Evolutionary conservation across 192 early-diverging fungal genomes (phyloP).

Genomic region (Linnemannia elongata): DNA sequence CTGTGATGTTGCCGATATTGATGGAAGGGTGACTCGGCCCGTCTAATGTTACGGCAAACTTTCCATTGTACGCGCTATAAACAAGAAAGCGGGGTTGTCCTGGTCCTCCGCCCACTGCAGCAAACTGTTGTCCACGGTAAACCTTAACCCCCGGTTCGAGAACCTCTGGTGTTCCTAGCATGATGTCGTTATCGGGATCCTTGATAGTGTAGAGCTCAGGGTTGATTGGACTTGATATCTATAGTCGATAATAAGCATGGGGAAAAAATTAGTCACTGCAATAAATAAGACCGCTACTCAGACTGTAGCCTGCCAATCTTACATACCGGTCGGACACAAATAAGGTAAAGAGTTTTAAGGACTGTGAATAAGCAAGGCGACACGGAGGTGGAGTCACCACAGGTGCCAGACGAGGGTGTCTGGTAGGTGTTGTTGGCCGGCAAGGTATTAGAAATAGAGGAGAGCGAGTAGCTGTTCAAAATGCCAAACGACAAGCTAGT

Average conservation of each 20-base stretch:
- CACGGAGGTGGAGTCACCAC: not conserved
- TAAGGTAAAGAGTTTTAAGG: not conserved
- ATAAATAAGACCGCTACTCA: not conserved
- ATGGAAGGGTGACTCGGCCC: too few species aligned
- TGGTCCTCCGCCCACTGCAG: not conserved
- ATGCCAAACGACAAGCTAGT: too few species aligned
- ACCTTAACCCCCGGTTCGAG: not conserved
- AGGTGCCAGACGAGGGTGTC: not conserved
- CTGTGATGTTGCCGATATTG: too few species aligned
- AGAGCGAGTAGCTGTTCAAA: too few species aligned
- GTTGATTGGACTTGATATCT: too few species aligned
- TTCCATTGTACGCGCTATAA: too few species aligned
- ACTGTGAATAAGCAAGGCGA: not conserved
- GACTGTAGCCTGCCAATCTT: not conserved
- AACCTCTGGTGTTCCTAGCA: not conserved
- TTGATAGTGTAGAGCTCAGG: not conserved
- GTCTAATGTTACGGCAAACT: too few species aligned
- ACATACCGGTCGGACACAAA: not conserved
- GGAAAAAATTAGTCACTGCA: not conserved
- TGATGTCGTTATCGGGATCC: not conserved
- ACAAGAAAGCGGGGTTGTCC: too few species aligned
- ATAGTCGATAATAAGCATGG: not conserved
- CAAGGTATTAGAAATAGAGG: not conserved
- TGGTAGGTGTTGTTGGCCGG: not conserved
- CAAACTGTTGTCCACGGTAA: not conserved